These are phyloP conservation scores for Monosporascus sp. DNA, from an alignment of 2,329 filamentous ascomycete genomes.

Conservation along the genomic window DNA sequence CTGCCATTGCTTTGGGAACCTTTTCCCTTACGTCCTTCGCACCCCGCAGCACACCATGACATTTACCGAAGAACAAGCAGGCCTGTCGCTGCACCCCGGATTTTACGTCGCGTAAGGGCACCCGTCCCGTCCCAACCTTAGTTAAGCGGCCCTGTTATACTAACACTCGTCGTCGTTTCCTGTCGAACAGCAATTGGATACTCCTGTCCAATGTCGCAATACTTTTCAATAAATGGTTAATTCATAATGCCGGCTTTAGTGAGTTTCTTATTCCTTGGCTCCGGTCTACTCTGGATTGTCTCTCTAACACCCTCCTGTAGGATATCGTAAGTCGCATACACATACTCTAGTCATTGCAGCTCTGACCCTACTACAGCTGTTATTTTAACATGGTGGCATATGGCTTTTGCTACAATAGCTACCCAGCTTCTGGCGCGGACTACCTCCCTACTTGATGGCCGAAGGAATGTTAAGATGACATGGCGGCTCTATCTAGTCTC, in stretches of 20 bases:
- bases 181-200: slow-evolving; percentile 62
- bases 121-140: not conserved
- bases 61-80: slow-evolving; percentile 15
- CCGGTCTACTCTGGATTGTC: slow-evolving; percentile 1
- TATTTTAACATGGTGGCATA: slow-evolving; percentile 63
- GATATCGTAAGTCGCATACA: slow-evolving; percentile 13
- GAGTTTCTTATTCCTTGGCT: slow-evolving; percentile 31
- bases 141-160: not conserved
- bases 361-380: slow-evolving; percentile 36
- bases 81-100: slow-evolving; percentile 15
- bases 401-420: slow-evolving; percentile 59
- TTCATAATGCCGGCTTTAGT: slow-evolving; percentile 71
- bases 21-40: not conserved
- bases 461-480: slow-evolving; percentile 57
- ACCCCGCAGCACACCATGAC: slow-evolving; percentile 4
- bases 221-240: slow-evolving; percentile 87
- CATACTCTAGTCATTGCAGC: not conserved
- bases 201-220: slow-evolving; percentile 80
- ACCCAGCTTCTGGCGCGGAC: slow-evolving; percentile 61
- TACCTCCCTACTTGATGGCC: slow-evolving; percentile 57
- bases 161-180: not conserved
- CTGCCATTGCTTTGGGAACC: too few relatives aligned
- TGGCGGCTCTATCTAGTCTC: slow-evolving; percentile 55
- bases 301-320: slow-evolving; percentile 1
- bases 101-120: slow-evolving; percentile 27